Conservation (phyloP, 768 basidiomycete species). For the Dentipellis fragilis region DNA sequence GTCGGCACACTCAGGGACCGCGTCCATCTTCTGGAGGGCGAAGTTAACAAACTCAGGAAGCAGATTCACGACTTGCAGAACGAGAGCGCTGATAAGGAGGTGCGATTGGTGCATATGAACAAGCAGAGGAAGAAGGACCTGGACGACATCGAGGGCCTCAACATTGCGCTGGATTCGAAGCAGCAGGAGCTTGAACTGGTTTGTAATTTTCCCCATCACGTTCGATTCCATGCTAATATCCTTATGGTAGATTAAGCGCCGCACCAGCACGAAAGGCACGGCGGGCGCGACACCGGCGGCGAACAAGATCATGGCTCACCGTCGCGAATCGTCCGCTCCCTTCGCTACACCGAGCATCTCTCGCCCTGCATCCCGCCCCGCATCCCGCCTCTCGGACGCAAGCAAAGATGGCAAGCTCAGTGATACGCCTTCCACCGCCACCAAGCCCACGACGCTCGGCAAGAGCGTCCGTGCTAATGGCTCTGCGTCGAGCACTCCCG, state of each 20-base stretch:
- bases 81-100: slow-evolving; percentile 78
- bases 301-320: slow-evolving; percentile 6
- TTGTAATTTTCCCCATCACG: slow-evolving; percentile 17
- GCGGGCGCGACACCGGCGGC: slow-evolving; percentile 8
- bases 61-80: slow-evolving; percentile 66
- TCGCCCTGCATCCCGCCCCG: slow-evolving; percentile 5
- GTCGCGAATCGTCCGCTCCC: slow-evolving; percentile 9
- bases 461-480: slow-evolving; percentile 13
- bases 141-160: slow-evolving; percentile 75
- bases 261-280: slow-evolving; percentile 10
- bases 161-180: slow-evolving; percentile 88
- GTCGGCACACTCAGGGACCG: slow-evolving; percentile 39
- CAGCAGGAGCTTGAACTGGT: slow-evolving; percentile 92
- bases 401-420: slow-evolving; percentile 7
- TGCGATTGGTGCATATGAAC: slow-evolving; percentile 62
- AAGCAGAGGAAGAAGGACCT: slow-evolving; percentile 59
- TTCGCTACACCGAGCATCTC: slow-evolving; percentile 3
- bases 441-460: slow-evolving; percentile 10
- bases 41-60: slow-evolving; percentile 47
- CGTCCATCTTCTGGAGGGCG: slow-evolving; percentile 38
- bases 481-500: slow-evolving; percentile 4
- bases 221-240: no score
- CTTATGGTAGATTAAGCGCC: slow-evolving; percentile 8
- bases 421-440: background rate
- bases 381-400: slow-evolving; percentile 12